Percentiles rank a stretch among this genome's conserved stretches.
These are phyloP conservation scores for Schrenkiella parvula DNA, from an alignment of 345 rosid species.

Conservation along the genomic window DNA sequence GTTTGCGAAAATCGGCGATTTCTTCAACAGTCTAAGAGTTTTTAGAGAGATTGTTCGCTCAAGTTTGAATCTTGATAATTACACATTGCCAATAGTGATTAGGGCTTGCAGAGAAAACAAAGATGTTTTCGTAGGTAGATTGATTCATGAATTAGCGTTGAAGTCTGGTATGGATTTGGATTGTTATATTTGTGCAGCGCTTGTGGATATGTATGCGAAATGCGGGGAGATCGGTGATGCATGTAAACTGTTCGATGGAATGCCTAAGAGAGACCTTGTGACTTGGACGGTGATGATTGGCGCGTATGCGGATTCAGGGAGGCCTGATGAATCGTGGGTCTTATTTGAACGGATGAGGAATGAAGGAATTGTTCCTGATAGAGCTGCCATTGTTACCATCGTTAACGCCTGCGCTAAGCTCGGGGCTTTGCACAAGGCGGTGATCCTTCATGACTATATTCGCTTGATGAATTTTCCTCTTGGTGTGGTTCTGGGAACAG, in stretches of 20 bases:
- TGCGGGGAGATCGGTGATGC: constrained; percentile 46
- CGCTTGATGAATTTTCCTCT: constrained; percentile 29
- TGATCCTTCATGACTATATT: constrained; percentile 42
- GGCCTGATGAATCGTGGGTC: constrained; percentile 45
- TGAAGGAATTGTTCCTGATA: constrained; percentile 48
- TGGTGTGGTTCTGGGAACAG: constrained; percentile 48
- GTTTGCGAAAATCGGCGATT: constrained; percentile 49
- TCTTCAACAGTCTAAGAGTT: constrained; percentile 39
- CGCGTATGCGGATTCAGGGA: constrained; percentile 48
- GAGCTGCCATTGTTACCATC: constrained; percentile 45
- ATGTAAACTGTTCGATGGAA: constrained; percentile 45
- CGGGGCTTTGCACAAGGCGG: constrained; percentile 54
- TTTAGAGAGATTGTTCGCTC: constrained; percentile 48
- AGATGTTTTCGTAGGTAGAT: constrained; percentile 41
- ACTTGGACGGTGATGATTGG: constrained; percentile 74
- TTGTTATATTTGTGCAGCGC: constrained; percentile 46
- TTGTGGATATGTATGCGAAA: constrained; percentile 55
- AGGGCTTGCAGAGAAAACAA: constrained; percentile 50
- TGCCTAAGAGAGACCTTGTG: constrained; percentile 52
- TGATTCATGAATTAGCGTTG: constrained; percentile 45
- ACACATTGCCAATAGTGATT: constrained; percentile 49
- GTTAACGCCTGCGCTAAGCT: constrained; percentile 63
- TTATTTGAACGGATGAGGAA: constrained; percentile 55
- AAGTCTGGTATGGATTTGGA: constrained; percentile 49
- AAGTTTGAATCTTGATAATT: constrained; percentile 47